A percentile compares a stretch with the other conserved stretches of the same genome.
phyloP scores from a whole-genome alignment of 2,329 filamentous ascomycete species.

The Ophiocordyceps camponoti-leonardi region DNA sequence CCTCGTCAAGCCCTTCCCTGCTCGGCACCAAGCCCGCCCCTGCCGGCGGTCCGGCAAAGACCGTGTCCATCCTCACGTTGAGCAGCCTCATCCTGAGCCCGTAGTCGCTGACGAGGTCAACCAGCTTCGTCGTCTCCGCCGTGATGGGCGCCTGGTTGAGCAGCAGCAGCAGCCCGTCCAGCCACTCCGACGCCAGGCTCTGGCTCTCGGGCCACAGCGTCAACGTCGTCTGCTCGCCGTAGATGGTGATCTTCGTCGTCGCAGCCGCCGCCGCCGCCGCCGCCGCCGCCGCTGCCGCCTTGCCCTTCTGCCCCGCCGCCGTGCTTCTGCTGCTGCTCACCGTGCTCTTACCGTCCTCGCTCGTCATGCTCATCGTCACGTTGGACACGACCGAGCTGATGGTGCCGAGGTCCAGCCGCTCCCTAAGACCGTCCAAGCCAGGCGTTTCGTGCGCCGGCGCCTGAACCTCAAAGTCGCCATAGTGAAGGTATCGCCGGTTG shows the following conservation, averaged over 20 bases:
- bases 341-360: conserved; percentile 29
- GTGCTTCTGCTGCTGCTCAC: conserved; percentile 21
- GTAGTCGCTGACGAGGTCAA: conserved; percentile 74
- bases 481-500: conserved; percentile 80
- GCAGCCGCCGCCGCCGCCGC: conserved; percentile 15
- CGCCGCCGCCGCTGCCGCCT: conserved; percentile 19
- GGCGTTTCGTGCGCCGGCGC: conserved; percentile 38
- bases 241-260: conserved; percentile 81
- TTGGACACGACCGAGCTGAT: conserved; percentile 93
- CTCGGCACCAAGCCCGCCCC: conserved; percentile 63
- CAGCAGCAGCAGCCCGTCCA: conserved; percentile 88
- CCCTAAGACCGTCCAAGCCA: conserved; percentile 51
- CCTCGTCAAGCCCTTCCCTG: conserved; percentile 71
- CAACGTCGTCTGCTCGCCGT: conserved; percentile 67
- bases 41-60: conserved; percentile 47
- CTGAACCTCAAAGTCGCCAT: conserved; percentile 62
- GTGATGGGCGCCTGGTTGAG: conserved; percentile 92
- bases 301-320: too few relatives aligned
- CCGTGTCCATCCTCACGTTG: conserved; percentile 74
- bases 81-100: conserved; percentile 82
- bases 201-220: conserved; percentile 70
- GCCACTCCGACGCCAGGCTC: conserved; percentile 82
- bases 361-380: conserved; percentile 44
- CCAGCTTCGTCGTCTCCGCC: conserved; percentile 82
- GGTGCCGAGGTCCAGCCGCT: conserved; percentile 73